A percentile compares a stretch with the other conserved stretches of the same genome.
Conservation (phyloP, 139 green algal genomes). For the Pseudopediastrum boryanum region DNA sequence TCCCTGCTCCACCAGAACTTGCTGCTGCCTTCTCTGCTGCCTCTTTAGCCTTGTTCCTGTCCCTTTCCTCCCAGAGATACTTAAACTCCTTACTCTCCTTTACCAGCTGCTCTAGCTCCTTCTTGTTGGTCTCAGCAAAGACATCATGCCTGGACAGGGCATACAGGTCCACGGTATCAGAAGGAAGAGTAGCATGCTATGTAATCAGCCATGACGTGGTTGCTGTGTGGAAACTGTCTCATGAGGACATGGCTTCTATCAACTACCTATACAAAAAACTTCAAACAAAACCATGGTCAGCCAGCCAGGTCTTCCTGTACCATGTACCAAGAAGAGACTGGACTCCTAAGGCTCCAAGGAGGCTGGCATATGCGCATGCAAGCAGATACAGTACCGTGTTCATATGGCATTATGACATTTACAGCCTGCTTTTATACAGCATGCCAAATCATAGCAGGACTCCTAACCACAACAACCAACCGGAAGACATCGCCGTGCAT, state of each 20-base stretch:
- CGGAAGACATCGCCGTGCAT: not conserved
- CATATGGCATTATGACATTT: not conserved
- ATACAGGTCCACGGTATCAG: not conserved
- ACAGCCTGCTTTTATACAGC: not conserved
- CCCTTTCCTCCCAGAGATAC: slow-evolving; percentile 16
- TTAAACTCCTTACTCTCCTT: slow-evolving; percentile 26
- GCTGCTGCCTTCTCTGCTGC: slow-evolving; percentile 2
- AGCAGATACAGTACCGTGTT: not conserved
- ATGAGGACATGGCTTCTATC: not conserved
- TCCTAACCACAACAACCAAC: not conserved
- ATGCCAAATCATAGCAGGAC: not conserved
- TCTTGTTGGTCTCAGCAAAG: slow-evolving; percentile 11
- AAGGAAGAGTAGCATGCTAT: not conserved
- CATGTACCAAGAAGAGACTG: not conserved
- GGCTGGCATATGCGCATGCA: not conserved
- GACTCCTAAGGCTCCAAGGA: not conserved
- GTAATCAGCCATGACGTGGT: not conserved
- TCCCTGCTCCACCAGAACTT: not conserved
- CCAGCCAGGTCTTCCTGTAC: not conserved
- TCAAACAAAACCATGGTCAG: slow-evolving; percentile 6
- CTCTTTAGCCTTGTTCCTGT: slow-evolving; percentile 12
- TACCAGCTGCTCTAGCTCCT: slow-evolving; percentile 30
- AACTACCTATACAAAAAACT: not conserved
- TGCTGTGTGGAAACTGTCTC: not conserved
- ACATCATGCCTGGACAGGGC: slow-evolving; percentile 25